Conservation (phyloP, 164 flowering plant species). For the Nymphaea colorata region DNA sequence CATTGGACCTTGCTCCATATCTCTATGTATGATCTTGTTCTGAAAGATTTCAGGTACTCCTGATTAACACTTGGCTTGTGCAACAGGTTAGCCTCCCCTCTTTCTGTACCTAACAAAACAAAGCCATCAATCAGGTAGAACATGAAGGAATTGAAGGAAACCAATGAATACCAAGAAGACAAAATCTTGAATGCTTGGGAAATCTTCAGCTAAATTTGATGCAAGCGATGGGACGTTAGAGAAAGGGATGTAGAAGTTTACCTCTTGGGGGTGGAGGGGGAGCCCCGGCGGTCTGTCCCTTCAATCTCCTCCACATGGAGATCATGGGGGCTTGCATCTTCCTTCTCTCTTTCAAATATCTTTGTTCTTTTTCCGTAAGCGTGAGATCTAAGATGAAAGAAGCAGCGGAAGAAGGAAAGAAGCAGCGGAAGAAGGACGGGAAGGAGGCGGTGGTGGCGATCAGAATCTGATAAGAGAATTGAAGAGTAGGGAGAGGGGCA, state of each 20-base stretch:
- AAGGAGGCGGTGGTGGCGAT: too few species aligned
- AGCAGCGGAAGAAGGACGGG: too few species aligned
- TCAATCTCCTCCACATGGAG: slow-evolving; percentile 12
- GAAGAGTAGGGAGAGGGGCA: neutral
- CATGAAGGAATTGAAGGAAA: too few species aligned
- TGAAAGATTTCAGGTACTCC: slow-evolving; percentile 64
- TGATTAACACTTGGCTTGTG: slow-evolving; percentile 43
- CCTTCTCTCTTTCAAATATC: neutral
- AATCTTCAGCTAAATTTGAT: neutral
- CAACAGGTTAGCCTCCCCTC: slow-evolving; percentile 11
- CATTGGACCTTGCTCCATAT: slow-evolving; percentile 46
- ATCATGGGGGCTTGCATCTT: neutral
- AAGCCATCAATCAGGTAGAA: neutral
- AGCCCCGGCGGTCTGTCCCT: neutral
- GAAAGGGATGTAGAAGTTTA: neutral
- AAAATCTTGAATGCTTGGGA: neutral
- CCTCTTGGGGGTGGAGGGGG: neutral
- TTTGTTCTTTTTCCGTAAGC: too few species aligned
- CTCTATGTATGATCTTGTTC: slow-evolving; percentile 67
- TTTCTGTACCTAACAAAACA: neutral
- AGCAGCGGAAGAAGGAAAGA: neutral
- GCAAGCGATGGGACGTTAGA: neutral
- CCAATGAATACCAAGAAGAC: neutral
- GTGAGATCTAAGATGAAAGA: neutral
- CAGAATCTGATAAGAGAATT: too few species aligned